These are phyloP conservation scores for Vitis riparia DNA, from an alignment of 164 flowering plant species.

Conservation along the genomic window DNA sequence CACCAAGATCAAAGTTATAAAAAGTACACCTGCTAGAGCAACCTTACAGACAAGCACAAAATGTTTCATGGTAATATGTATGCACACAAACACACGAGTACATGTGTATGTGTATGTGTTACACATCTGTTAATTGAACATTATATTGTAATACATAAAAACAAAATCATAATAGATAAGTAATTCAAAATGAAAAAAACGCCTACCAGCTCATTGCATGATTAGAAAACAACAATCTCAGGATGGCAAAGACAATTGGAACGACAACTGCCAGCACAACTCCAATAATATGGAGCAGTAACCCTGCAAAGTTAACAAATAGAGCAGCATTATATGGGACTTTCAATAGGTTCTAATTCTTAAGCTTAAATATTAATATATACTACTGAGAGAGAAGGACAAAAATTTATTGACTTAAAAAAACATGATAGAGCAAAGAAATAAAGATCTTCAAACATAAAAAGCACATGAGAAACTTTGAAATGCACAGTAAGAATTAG, in stretches of 20 bases:
- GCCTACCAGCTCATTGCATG: slow-evolving; percentile 86
- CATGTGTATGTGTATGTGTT: no score
- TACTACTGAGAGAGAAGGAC: no score
- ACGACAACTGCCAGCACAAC: slow-evolving; percentile 59
- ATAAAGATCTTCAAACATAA: background rate
- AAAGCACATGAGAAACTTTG: background rate
- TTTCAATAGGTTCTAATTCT: background rate
- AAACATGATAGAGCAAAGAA: background rate
- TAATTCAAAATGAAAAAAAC: slow-evolving; percentile 4
- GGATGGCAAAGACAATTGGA: slow-evolving; percentile 61
- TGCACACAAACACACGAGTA: no score
- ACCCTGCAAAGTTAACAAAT: slow-evolving; percentile 52
- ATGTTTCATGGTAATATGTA: background rate
- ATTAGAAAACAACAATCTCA: slow-evolving; percentile 65
- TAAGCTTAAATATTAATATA: no score
- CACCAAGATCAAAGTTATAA: background rate
- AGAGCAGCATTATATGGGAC: background rate
- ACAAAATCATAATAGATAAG: background rate
- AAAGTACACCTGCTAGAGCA: background rate
- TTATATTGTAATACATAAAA: background rate
- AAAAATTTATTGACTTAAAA: no score
- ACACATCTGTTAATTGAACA: no score
- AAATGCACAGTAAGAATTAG: background rate
- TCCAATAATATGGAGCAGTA: slow-evolving; percentile 60
- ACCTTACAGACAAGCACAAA: background rate